Evolutionary conservation across 2,329 filamentous ascomycete genomes (phyloP), one percentile per base, ranked within the genome.

Genomic region (Dryadomyces quercivorus): DNA sequence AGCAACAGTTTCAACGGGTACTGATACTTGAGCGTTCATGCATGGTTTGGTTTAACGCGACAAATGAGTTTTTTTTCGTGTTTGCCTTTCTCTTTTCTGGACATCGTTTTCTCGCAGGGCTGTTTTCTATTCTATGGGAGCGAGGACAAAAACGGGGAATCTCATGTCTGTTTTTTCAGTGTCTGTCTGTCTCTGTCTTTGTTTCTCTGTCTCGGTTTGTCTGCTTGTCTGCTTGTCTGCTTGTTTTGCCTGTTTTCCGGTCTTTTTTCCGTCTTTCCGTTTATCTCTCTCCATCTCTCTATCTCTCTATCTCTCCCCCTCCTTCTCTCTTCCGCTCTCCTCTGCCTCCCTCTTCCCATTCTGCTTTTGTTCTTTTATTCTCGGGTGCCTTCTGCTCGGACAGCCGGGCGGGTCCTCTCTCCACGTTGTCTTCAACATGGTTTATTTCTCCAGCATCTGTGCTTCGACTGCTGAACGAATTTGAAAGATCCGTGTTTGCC

Each of bases 21-120:
- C 26, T 52, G 40, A 44, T 31, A 47, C 36, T 47, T 53, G 51
- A 53, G 51, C 51, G 51, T 48, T 48, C 15, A 53, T 44, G 44
- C 44, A 48, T 48, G 36, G 36, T 53, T 48, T 44, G 36, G 45
- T 50, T 53, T 53, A 42, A 53, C 52, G 46, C 46, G 36, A 31
- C 45, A 53, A 48, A 53, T 34, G 51, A 53, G 21, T 51, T 43
- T 38, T 49, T 42, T 54, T 43, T 48, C 45, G 46, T 54, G 45
- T 31, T 50, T 43, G 6, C 20, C 26, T 22, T 45, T 45, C 13
- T 52, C 22, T 52, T 52, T 50, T 42, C 36, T 50, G 47, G 47
- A 50, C 47, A 50, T 50, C 34, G 36, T 50, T 50, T 50, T 50
- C 34, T 38, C 18, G 47, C 47, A n/a, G 47, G 47, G 34, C 47